A percentile compares a stretch with the other conserved stretches of the same genome.
phyloP scores from a whole-genome alignment of 495 filamentous ascomycete genomes.

The Aspergillus leporis region DNA sequence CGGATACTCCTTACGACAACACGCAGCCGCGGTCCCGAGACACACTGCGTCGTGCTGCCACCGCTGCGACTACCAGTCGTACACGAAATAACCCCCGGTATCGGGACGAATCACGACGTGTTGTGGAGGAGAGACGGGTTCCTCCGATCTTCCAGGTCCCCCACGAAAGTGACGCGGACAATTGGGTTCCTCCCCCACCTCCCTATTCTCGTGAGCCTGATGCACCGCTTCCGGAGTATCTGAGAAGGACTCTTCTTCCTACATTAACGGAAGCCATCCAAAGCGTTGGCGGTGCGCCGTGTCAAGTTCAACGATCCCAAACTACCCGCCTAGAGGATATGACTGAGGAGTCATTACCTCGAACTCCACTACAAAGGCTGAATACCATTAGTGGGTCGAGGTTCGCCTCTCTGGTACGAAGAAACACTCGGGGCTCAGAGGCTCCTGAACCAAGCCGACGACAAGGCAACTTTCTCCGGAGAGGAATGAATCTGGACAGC shows the following conservation, averaged over 20 bases:
- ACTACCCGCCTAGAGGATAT: slow-evolving; percentile 25
- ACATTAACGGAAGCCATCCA: slow-evolving; percentile 19
- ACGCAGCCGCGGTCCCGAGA: slow-evolving; percentile 74
- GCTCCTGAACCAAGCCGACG: slow-evolving; percentile 14
- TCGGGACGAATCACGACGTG: slow-evolving; percentile 25
- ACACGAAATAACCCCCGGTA: slow-evolving; percentile 55
- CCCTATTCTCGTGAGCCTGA: slow-evolving; percentile 76
- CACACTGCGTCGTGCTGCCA: slow-evolving; percentile 75
- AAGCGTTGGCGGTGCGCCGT: slow-evolving; percentile 9
- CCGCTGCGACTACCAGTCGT: slow-evolving; percentile 70
- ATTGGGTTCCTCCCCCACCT: slow-evolving; percentile 92
- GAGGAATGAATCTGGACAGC: slow-evolving; percentile 9
- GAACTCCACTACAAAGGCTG: slow-evolving; percentile 34
- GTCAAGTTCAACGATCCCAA: slow-evolving; percentile 25
- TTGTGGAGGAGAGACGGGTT: slow-evolving; percentile 15
- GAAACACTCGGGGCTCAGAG: slow-evolving; percentile 22
- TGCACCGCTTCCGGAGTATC: slow-evolving; percentile 54
- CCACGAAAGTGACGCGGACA: slow-evolving; percentile 87
- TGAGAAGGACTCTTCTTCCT: slow-evolving; percentile 41
- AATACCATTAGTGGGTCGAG: slow-evolving; percentile 30
- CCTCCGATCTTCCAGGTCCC: slow-evolving; percentile 52
- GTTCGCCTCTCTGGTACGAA: slow-evolving; percentile 22
- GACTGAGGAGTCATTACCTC: slow-evolving; percentile 23
- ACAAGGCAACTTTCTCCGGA: slow-evolving; percentile 15
- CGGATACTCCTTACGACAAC: slow-evolving; percentile 68